phyloP scores from a whole-genome alignment of 2,329 filamentous ascomycete genomes.

The Neonectria neomacrospora region DNA sequence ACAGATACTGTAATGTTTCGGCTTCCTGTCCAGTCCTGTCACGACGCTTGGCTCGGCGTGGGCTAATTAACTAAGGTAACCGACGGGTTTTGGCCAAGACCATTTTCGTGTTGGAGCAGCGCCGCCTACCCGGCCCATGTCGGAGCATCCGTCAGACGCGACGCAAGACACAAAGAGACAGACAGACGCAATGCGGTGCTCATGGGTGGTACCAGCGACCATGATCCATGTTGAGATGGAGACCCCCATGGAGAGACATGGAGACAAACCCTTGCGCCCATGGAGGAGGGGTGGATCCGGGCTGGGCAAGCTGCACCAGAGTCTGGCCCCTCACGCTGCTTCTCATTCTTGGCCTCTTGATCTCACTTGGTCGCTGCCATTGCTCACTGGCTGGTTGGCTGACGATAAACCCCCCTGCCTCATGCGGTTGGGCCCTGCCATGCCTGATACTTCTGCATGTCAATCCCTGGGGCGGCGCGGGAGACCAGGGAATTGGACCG shows the following conservation, averaged over 20 bases:
- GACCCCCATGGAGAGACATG: constrained; percentile 21
- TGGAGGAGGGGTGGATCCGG: constrained; percentile 19
- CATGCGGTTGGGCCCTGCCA: not conserved
- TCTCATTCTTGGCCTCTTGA: constrained; percentile 11
- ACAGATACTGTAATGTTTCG: constrained; percentile 9
- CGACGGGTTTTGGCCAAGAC: constrained; percentile 2
- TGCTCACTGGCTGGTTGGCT: constrained; percentile 17
- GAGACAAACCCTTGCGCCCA: constrained; percentile 16
- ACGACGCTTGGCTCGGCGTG: constrained; percentile 16
- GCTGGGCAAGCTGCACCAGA: not conserved
- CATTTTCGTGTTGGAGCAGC: not conserved
- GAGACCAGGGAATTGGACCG: not conserved
- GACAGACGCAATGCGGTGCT: constrained; percentile 9
- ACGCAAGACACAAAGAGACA: not conserved
- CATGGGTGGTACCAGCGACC: constrained; percentile 12
- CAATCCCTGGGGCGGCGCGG: not conserved
- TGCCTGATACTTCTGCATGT: not conserved
- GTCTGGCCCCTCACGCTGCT: constrained; percentile 12
- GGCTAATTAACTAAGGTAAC: constrained; percentile 6
- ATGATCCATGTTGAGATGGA: constrained; percentile 27
- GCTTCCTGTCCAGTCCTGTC: constrained; percentile 9
- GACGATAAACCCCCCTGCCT: constrained; percentile 20
- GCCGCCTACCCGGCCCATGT: not conserved
- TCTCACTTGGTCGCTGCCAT: not conserved
- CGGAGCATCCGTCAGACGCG: not conserved